Percentiles rank a stretch among this genome's conserved stretches.
phyloP scores from a whole-genome alignment of 2,329 filamentous ascomycete genomes.

The Colletotrichum limetticola region DNA sequence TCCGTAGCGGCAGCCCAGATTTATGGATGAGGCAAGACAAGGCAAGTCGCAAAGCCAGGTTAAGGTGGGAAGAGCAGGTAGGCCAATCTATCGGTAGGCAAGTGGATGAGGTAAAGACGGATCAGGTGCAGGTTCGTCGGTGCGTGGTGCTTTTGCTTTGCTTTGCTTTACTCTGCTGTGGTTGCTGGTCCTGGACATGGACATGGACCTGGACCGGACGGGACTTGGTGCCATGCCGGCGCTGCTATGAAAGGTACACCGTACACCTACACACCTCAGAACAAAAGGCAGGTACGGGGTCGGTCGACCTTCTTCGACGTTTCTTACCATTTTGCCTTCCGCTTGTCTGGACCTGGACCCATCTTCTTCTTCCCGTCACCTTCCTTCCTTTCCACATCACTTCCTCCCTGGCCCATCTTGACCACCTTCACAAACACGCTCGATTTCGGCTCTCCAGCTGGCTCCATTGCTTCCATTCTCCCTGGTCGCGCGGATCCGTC shows the following conservation, averaged over 20 bases:
- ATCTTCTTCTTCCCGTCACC: conserved; percentile 29
- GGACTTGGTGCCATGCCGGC: background rate
- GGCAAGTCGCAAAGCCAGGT: background rate
- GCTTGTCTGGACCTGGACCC: conserved; percentile 32
- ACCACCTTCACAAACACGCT: conserved; percentile 34
- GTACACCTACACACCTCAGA: conserved; percentile 1
- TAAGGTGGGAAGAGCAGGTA: background rate
- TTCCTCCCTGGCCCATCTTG: conserved; percentile 35
- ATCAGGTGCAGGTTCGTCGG: conserved; percentile 8
- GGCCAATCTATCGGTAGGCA: background rate
- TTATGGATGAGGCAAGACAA: conserved; percentile 3
- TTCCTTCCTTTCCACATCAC: conserved; percentile 35
- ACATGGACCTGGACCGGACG: background rate
- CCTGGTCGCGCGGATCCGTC: conserved; percentile 25
- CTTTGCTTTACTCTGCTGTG: background rate
- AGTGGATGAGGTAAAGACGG: background rate
- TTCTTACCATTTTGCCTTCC: conserved; percentile 36
- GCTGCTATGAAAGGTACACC: background rate
- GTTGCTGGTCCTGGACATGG: background rate
- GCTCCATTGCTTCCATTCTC: conserved; percentile 16
- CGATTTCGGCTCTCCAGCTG: conserved; percentile 8
- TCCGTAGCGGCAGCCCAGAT: conserved; percentile 7
- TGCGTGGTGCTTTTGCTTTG: conserved; percentile 12
- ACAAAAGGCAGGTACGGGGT: background rate
- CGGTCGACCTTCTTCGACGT: conserved; percentile 29